These are phyloP conservation scores for Echinochloa phyllopogon DNA, from an alignment of 176 grass and related monocot genomes.

Conservation along the genomic window DNA sequence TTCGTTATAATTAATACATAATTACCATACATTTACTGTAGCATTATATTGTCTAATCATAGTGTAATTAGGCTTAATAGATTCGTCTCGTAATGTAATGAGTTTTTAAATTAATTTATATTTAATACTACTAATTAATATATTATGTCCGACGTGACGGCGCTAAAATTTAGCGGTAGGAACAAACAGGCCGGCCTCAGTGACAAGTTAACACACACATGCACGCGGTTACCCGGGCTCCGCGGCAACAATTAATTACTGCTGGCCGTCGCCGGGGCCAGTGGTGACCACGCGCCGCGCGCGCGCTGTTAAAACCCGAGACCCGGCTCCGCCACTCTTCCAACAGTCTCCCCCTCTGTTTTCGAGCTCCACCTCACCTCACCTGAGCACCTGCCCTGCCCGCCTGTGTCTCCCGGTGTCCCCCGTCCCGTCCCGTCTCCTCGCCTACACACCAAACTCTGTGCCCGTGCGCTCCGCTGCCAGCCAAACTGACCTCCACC, in stretches of 20 bases:
- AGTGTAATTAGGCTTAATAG: too few species aligned
- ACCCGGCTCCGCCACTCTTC: neutral
- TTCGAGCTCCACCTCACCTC: neutral
- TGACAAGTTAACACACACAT: too few species aligned
- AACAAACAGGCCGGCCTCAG: too few species aligned
- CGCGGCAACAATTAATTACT: neutral
- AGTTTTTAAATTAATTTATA: too few species aligned
- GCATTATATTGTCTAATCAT: too few species aligned
- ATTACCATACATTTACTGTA: too few species aligned
- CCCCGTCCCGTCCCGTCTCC: neutral
- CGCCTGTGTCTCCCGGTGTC: neutral
- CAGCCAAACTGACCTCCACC: neutral
- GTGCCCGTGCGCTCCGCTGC: neutral
- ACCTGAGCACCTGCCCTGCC: neutral
- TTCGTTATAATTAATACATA: too few species aligned
- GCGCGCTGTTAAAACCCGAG: conserved; percentile 19
- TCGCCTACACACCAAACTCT: neutral
- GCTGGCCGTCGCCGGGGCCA: neutral
- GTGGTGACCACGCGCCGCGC: neutral
- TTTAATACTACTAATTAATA: too few species aligned
- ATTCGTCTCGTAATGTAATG: too few species aligned
- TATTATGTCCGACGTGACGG: too few species aligned
- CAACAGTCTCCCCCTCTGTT: neutral
- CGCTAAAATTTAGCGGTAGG: too few species aligned
- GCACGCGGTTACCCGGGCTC: neutral